These are phyloP conservation scores for Entomortierella lignicola DNA, from an alignment of 192 early-diverging fungal species.

Conservation along the genomic window DNA sequence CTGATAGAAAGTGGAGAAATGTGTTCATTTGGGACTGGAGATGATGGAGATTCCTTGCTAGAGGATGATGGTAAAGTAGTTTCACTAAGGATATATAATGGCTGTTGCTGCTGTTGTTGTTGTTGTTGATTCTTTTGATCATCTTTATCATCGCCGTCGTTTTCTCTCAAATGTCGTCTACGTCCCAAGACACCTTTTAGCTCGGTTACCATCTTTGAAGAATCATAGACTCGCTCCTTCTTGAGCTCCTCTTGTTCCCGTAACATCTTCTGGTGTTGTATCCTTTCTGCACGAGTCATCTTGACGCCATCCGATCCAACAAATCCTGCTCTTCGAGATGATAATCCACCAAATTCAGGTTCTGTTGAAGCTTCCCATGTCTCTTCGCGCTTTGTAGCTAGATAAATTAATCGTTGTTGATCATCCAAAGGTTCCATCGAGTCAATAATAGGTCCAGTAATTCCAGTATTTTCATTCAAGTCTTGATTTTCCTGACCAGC, in stretches of 20 bases:
- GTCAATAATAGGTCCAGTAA: constrained; percentile 26
- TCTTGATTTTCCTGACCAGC: background rate
- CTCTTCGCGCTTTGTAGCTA: constrained; percentile 55
- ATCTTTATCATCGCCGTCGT: constrained; percentile 25
- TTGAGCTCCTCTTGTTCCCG: constrained; percentile 57
- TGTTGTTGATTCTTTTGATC: background rate
- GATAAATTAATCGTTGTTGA: constrained; percentile 24
- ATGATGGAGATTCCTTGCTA: background rate
- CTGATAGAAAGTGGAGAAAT: constrained; percentile 16
- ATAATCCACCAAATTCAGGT: background rate
- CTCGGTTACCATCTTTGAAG: constrained; percentile 67
- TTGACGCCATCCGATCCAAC: constrained; percentile 27
- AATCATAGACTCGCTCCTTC: constrained; percentile 39
- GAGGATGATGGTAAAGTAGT: background rate
- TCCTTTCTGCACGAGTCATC: constrained; percentile 63
- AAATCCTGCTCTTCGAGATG: background rate
- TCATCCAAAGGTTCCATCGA: constrained; percentile 38
- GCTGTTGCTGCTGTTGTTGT: no score
- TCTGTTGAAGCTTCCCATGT: constrained; percentile 63
- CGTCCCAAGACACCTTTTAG: constrained; percentile 67
- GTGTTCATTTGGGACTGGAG: background rate
- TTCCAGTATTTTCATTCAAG: background rate
- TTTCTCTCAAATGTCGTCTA: constrained; percentile 33
- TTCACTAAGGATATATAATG: background rate
- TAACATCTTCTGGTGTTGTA: constrained; percentile 56